These are phyloP conservation scores for Starmerella sp. DNA, from an alignment of 805 yeast species.

Conservation along the genomic window DNA sequence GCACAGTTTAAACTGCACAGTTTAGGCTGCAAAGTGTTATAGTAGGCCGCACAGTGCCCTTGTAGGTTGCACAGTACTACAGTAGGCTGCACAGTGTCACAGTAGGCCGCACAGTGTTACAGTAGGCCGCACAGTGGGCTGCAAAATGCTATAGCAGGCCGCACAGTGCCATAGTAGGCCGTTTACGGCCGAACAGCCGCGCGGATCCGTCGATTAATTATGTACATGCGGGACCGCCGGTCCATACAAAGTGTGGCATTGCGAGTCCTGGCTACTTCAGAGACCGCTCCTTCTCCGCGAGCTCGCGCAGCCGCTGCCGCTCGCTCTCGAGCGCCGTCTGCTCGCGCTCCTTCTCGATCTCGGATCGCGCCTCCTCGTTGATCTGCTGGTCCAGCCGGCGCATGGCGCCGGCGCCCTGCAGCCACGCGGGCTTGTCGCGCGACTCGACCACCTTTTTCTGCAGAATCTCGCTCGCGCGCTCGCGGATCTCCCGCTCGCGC, in stretches of 20 bases:
- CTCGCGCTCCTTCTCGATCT: conserved; percentile 17
- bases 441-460: conserved; percentile 17
- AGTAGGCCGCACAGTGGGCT: too few species aligned
- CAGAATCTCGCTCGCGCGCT: conserved; percentile 20
- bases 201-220: background rate
- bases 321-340: conserved; percentile 5
- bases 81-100: too few species aligned
- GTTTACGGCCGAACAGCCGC: too few species aligned
- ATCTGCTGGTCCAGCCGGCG: conserved; percentile 22
- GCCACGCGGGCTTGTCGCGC: conserved; percentile 26
- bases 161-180: too few species aligned
- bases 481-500: conserved; percentile 33
- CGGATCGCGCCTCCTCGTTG: conserved; percentile 22
- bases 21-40: too few species aligned
- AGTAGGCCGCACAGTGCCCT: too few species aligned
- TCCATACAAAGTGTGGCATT: too few species aligned
- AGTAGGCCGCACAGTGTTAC: too few species aligned
- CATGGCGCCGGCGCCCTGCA: conserved; percentile 25
- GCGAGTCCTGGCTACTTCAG: too few species aligned
- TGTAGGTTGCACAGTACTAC: too few species aligned
- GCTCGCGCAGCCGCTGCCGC: conserved; percentile 5
- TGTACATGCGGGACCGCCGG: background rate
- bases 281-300: conserved; percentile 10
- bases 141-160: too few species aligned
- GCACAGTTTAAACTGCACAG: too few species aligned